Base-by-base conservation (phyloP, 768 basidiomycete genomes). In the Macrocybe gigantea region DNA sequence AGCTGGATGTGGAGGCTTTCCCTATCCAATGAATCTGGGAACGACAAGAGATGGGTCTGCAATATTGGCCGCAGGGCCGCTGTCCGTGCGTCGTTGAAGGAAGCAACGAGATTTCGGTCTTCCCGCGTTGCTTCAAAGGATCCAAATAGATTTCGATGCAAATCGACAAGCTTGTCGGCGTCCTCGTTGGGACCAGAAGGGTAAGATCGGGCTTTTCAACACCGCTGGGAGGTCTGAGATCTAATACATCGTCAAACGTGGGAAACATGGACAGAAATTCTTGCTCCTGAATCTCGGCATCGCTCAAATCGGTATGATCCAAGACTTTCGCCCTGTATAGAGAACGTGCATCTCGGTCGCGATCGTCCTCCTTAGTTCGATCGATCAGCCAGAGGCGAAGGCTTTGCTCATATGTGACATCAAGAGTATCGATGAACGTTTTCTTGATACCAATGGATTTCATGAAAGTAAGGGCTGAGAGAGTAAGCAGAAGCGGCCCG, bases 231-330 rank as follows among this genome's bases (percentile, higher is more conserved):
- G 53, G 40, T 14, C 58, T 56, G n/a, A 64, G 53, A 33, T 75
- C 69, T 11, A 83, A 61, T 22, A 64, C 71, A 47, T 85, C 78
- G 32, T 85, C 87, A 55, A 83, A 95, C 8, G 81, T 80, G 9
- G 96, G 96, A 65, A 99, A 99, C 30, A 98, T 62, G 5, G 78
- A 67, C 39, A 83, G 66, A 57, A 98, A 91, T 55, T 98, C 96
- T 52, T 74, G 73, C 62, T 88, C 88, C 60, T 96, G 92, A 34
- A 78, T 60, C 56, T 92, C 87, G 5, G 78, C 79, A 50, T 94
- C 93, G 9, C 74, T 77, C 7, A 74, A 62, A 30, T 73, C 74
- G 30, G 75, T 68, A 41, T 87, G 66, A 10, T 79, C 72, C 22
- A 74, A 59, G 38, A 73, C 72, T 35, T 75, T 79, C 41, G 72